Conservation (phyloP, 768 basidiomycete genomes). For the Collybia sp. region DNA sequence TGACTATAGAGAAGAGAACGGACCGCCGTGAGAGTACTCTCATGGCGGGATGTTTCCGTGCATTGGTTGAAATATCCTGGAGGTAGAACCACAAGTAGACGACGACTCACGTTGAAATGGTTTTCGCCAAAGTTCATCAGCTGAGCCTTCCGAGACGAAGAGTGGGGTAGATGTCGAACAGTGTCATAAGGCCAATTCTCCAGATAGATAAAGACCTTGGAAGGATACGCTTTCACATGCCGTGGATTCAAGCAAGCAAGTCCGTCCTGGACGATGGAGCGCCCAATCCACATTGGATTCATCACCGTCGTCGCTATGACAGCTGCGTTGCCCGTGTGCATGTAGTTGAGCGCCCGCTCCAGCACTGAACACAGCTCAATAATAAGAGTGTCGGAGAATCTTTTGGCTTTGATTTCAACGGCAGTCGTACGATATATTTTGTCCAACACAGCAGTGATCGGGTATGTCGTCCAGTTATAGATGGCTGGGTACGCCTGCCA, state of each 20-base stretch:
- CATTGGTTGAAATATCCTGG: too few relatives aligned
- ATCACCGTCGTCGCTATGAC: conserved; percentile 1
- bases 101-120: conserved; percentile 2
- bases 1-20: too few relatives aligned
- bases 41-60: too few relatives aligned
- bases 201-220: too few relatives aligned
- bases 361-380: not conserved
- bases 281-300: conserved; percentile 4
- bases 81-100: too few relatives aligned
- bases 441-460: not conserved
- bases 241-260: conserved; percentile 1
- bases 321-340: conserved; percentile 1
- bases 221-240: too few relatives aligned
- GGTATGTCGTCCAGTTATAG: conserved; percentile 1
- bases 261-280: not conserved
- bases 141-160: not conserved
- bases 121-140: not conserved
- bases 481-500: not conserved
- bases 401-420: not conserved
- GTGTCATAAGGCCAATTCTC: too few relatives aligned
- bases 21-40: too few relatives aligned
- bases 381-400: not conserved
- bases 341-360: not conserved
- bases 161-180: too few relatives aligned
- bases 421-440: not conserved